Evolutionary conservation across 2,329 filamentous ascomycete species (phyloP).

Genomic region (Cyclaneusma minus): DNA sequence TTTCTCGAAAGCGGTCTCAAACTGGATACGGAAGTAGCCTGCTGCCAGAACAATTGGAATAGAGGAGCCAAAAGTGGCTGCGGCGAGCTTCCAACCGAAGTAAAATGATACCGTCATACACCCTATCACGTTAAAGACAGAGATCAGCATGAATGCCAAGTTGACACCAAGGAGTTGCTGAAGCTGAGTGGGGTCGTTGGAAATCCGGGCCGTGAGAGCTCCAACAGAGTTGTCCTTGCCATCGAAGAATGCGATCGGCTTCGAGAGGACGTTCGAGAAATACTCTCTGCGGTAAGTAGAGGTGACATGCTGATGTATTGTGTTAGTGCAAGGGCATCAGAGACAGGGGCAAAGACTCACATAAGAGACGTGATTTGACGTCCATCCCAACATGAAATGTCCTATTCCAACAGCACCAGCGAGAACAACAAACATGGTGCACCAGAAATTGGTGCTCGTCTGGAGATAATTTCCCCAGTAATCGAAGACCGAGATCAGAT

Average conservation of each 20-base stretch:
- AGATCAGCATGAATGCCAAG: slow-evolving; percentile 25
- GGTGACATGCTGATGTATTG: slow-evolving; percentile 29
- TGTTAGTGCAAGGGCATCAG: not conserved
- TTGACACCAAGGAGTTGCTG: slow-evolving; percentile 48
- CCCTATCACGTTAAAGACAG: slow-evolving; percentile 17
- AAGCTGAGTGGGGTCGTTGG: slow-evolving; percentile 40
- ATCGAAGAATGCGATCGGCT: slow-evolving; percentile 46
- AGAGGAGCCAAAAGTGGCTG: slow-evolving; percentile 25
- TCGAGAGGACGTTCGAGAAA: slow-evolving; percentile 41
- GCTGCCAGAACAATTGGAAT: slow-evolving; percentile 29
- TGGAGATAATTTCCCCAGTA: slow-evolving; percentile 5
- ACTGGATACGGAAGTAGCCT: slow-evolving; percentile 26
- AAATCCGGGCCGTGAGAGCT: slow-evolving; percentile 39
- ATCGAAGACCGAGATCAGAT: slow-evolving; percentile 33
- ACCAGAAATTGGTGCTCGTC: slow-evolving; percentile 40
- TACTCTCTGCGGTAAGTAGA: slow-evolving; percentile 43
- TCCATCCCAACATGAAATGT: slow-evolving; percentile 33
- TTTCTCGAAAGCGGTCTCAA: slow-evolving; percentile 33
- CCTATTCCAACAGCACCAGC: slow-evolving; percentile 34
- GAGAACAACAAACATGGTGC: slow-evolving; percentile 47
- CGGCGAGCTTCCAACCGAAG: slow-evolving; percentile 22
- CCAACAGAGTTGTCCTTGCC: slow-evolving; percentile 42
- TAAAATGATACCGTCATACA: slow-evolving; percentile 16
- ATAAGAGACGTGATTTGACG: slow-evolving; percentile 29
- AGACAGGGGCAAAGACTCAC: slow-evolving; percentile 9